These are phyloP conservation scores for Monotropa hypopitys DNA, from an alignment of 179 eudicot genomes.

Conservation along the genomic window DNA sequence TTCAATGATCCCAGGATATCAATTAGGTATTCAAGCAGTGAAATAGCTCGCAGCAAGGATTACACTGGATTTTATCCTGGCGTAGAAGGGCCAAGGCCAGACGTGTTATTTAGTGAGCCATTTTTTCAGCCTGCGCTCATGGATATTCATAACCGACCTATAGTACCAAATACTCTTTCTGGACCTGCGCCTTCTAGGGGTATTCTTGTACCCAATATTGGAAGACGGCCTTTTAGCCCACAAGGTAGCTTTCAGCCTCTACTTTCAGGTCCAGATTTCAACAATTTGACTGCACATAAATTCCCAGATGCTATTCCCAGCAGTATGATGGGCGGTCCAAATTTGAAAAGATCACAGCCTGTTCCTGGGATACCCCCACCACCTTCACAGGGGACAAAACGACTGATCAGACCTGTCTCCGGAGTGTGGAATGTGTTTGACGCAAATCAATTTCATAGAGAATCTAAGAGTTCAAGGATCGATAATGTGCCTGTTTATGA, in stretches of 20 bases:
- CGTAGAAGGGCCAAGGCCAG: constrained; percentile 45
- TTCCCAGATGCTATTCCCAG: constrained; percentile 31
- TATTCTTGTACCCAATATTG: constrained; percentile 32
- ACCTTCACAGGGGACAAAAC: constrained; percentile 20
- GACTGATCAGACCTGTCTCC: constrained; percentile 26
- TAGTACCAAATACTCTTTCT: constrained; percentile 30
- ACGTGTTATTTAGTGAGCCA: constrained; percentile 28
- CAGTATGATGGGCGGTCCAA: constrained; percentile 35
- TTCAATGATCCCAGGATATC: constrained; percentile 39
- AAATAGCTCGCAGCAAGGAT: constrained; percentile 39
- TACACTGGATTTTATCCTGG: constrained; percentile 30
- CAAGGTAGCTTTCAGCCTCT: constrained; percentile 43
- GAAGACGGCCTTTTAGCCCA: constrained; percentile 47
- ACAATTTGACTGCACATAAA: constrained; percentile 18
- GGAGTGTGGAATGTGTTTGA: constrained; percentile 78
- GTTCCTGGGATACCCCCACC: constrained; percentile 25
- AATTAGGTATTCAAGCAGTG: constrained; percentile 44
- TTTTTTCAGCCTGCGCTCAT: constrained; percentile 29
- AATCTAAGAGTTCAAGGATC: constrained; percentile 59
- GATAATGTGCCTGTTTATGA: constrained; percentile 30
- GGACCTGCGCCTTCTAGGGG: constrained; percentile 32
- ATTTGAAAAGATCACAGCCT: constrained; percentile 60
- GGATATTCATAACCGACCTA: constrained; percentile 28
- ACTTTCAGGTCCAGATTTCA: constrained; percentile 32
- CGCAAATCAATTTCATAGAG: constrained; percentile 55